Evolutionary conservation across 1,284 basidiomycete genomes (phyloP), one percentile per base, ranked within the genome.

Genomic region (Puccinia triticina): DNA sequence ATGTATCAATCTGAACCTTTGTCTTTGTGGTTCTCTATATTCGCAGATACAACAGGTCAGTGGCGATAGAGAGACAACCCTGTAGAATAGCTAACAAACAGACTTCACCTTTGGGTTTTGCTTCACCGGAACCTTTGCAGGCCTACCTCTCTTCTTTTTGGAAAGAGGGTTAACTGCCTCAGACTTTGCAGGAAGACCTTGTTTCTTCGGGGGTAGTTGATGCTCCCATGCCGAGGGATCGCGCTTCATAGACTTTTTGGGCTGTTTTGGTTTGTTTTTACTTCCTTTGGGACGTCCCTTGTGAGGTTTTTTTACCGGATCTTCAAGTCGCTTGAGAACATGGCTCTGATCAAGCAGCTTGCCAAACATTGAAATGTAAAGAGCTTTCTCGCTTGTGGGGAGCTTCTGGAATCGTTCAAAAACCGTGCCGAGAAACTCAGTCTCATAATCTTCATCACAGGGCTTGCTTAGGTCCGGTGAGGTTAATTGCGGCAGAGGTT

Each of bases 181-280:
- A 7, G 12, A 37, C 61, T 64, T 34, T 2, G 29, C 7, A 37
- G 29, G 61, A 7, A 29, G 32, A 16, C 57, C 23, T 5, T 5
- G 7, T 16, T 59, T 59, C 61, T 64, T 37, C 18, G 23, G 29
- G 2, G 34, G 61, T 5, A 37, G 10, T 16, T 64, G 61, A 21
- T 64, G 21, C 61, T 64, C 61, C 61, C 61, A 64, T 21, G 29
- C 61, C 61, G 18, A 64, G 14, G 61, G 61, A 64, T 64, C 21
- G 8, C 34, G 61, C 26, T 64, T 64, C 7, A 26, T 26, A n/a
- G 57, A 59, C 14, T 59, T 59, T 29, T 26, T 14, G 4, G 57
- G n/a, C 2, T 26, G 8, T 29, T 59, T 59, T 8, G 12, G 29
- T 8, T 64, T 64, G n/a, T 64, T 64, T 37, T 21, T 34, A 37